phyloP scores from a whole-genome alignment of 352 stramenopile genomes.

The Globisporangium nagaii region DNA sequence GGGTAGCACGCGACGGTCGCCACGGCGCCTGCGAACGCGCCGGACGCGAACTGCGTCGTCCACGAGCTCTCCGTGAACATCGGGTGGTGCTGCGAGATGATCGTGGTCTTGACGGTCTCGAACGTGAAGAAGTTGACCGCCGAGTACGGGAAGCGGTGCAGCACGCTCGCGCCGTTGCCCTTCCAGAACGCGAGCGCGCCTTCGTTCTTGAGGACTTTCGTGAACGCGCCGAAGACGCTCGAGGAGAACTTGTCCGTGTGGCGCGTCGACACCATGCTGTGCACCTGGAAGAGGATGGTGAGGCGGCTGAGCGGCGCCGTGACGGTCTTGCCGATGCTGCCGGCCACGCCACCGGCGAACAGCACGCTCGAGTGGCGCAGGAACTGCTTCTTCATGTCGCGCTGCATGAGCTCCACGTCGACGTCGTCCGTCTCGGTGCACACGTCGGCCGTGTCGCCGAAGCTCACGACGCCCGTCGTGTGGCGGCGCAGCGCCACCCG shows the following conservation, averaged over 20 bases:
- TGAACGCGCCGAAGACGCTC: slow-evolving; percentile 68
- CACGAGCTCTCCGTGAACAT: slow-evolving; percentile 66
- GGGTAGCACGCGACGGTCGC: slow-evolving; percentile 93
- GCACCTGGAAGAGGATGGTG: slow-evolving; percentile 96
- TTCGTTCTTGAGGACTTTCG: slow-evolving; percentile 92
- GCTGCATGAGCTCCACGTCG: slow-evolving; percentile 66
- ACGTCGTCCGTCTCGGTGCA: slow-evolving; percentile 79
- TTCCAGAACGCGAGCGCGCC: slow-evolving; percentile 92
- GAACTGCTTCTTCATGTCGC: slow-evolving; percentile 64
- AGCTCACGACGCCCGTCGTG: slow-evolving; percentile 77
- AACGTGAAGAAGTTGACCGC: slow-evolving; percentile 97
- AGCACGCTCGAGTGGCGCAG: slow-evolving; percentile 75
- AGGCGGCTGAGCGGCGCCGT: slow-evolving; percentile 93
- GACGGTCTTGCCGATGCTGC: slow-evolving; percentile 93
- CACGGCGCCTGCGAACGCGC: slow-evolving; percentile 59
- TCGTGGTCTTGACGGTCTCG: slow-evolving; percentile 85
- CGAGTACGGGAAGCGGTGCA: slow-evolving; percentile 96
- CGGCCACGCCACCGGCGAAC: slow-evolving; percentile 90
- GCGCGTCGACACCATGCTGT: slow-evolving; percentile 91
- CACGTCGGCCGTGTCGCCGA: slow-evolving; percentile 71
- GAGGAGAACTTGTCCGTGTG: slow-evolving; percentile 82
- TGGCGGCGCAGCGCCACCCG: slow-evolving; percentile 63
- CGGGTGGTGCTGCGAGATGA: slow-evolving; percentile 61
- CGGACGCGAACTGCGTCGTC: slow-evolving; percentile 73
- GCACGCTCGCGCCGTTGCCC: slow-evolving; percentile 93